Conservation (phyloP, 352 stramenopile genomes). For the Globisporangium irregulare region DNA sequence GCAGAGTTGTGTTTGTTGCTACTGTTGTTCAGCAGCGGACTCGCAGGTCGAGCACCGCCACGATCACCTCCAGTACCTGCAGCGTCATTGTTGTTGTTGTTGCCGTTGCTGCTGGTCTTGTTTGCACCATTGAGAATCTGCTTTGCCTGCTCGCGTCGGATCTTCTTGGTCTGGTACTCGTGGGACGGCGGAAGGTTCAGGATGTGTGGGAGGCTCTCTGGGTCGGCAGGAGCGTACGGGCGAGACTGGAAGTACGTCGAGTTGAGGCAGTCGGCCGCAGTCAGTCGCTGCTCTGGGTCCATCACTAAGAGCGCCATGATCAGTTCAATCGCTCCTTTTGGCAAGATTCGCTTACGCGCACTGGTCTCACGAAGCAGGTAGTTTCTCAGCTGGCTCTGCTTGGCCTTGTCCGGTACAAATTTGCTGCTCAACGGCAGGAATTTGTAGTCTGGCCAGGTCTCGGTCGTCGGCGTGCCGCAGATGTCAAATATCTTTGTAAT, state of each 20-base stretch:
- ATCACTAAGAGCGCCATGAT: constrained; percentile 94
- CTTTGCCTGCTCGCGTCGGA: constrained; percentile 81
- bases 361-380: constrained; percentile 76
- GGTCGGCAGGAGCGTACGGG: constrained; percentile 60
- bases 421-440: constrained; percentile 79
- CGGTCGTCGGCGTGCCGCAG: constrained; percentile 77
- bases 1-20: constrained; percentile 9
- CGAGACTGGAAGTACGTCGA: constrained; percentile 92
- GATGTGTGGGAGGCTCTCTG: constrained; percentile 62
- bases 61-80: neutral
- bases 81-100: constrained; percentile 35
- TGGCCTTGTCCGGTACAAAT: constrained; percentile 79
- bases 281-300: constrained; percentile 93
- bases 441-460: constrained; percentile 85
- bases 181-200: constrained; percentile 77
- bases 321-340: constrained; percentile 88
- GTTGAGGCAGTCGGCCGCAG: constrained; percentile 89
- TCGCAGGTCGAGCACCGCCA: neutral
- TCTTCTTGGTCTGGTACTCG: constrained; percentile 90
- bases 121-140: constrained; percentile 43
- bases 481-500: constrained; percentile 89
- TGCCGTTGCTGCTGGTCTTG: constrained; percentile 23
- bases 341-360: constrained; percentile 72
- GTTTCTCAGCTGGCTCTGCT: constrained; percentile 59
- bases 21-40: constrained; percentile 2